Percentiles rank a stretch among this genome's conserved stretches.
Evolutionary conservation across 495 filamentous ascomycete species (phyloP).

Genomic region (Penicillium antarcticum): DNA sequence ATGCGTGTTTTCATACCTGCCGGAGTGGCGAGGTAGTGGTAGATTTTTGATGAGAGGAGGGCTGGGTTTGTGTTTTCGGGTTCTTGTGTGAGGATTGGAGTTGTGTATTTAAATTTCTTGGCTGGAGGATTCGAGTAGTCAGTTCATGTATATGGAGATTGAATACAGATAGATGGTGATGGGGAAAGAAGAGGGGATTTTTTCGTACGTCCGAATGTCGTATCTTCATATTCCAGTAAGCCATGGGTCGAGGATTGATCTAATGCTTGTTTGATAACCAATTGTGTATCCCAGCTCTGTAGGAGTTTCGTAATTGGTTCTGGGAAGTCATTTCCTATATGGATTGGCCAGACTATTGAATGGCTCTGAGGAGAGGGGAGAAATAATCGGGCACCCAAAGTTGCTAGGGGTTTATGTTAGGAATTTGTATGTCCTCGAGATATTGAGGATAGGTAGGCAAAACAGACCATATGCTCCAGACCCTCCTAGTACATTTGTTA

Average conservation of each 20-base stretch:
- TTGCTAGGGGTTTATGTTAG: slow-evolving; percentile 18
- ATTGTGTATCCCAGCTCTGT: slow-evolving; percentile 60
- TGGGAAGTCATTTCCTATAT: slow-evolving; percentile 79
- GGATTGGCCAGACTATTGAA: slow-evolving; percentile 77
- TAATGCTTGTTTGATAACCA: slow-evolving; percentile 69
- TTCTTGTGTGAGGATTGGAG: slow-evolving; percentile 37
- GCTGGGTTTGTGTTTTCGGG: slow-evolving; percentile 3
- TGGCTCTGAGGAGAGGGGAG: slow-evolving; percentile 11
- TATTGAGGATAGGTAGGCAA: background rate
- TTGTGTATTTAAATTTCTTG: slow-evolving; percentile 74
- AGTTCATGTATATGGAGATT: no score
- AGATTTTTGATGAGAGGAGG: slow-evolving; percentile 49
- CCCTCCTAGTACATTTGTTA: slow-evolving; percentile 32
- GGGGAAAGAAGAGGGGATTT: background rate
- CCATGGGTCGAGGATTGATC: slow-evolving; percentile 50
- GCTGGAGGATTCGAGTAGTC: slow-evolving; percentile 20
- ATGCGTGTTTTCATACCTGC: slow-evolving; percentile 41
- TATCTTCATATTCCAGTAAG: slow-evolving; percentile 28
- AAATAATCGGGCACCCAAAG: slow-evolving; percentile 32
- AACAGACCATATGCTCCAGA: slow-evolving; percentile 33
- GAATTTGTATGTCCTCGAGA: background rate
- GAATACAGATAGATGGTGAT: no score
- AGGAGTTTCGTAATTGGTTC: slow-evolving; percentile 50
- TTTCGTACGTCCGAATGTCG: slow-evolving; percentile 41
- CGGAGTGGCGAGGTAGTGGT: slow-evolving; percentile 65